A percentile compares a stretch with the other conserved stretches of the same genome.
Evolutionary conservation across 148 eudicot genomes (phyloP).

Genomic region (Vaccinium myrtillus): DNA sequence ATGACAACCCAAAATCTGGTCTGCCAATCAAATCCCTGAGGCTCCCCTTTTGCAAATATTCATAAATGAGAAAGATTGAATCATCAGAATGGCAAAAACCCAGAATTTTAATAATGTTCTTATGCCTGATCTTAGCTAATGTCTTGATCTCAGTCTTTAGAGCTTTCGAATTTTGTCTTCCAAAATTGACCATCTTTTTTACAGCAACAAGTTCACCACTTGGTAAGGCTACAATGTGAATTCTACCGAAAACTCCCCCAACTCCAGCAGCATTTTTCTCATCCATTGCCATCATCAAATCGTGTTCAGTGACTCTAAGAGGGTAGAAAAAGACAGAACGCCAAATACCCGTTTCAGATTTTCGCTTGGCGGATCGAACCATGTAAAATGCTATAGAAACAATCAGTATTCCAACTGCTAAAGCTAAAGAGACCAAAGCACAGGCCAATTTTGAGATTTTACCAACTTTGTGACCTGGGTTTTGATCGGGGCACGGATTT

Average conservation of each 20-base stretch:
- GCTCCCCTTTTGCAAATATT: constrained; percentile 64
- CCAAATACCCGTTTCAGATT: constrained; percentile 39
- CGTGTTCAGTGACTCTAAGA: constrained; percentile 68
- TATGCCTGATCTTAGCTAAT: constrained; percentile 80
- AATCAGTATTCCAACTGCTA: constrained; percentile 38
- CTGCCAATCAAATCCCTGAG: constrained; percentile 65
- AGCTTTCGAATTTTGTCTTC: constrained; percentile 49
- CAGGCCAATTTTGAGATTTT: constrained; percentile 47
- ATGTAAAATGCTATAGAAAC: constrained; percentile 35
- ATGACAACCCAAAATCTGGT: constrained; percentile 48
- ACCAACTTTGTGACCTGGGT: constrained; percentile 25
- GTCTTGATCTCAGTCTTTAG: constrained; percentile 75
- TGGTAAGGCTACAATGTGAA: constrained; percentile 66
- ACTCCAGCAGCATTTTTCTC: constrained; percentile 52
- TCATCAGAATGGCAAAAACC: constrained; percentile 71
- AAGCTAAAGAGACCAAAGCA: constrained; percentile 47
- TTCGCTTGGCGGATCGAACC: constrained; percentile 41
- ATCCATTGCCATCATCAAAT: constrained; percentile 61
- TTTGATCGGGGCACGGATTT: constrained; percentile 45
- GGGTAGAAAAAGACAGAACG: constrained; percentile 81
- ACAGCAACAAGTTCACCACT: constrained; percentile 80
- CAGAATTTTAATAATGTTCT: constrained; percentile 63
- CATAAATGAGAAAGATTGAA: constrained; percentile 66
- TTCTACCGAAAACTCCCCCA: constrained; percentile 62
- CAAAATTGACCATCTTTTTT: constrained; percentile 55